A percentile compares a stretch with the other conserved stretches of the same genome.
These are phyloP conservation scores for Penicillium thymicola DNA, from an alignment of 2,329 filamentous ascomycete genomes.

Conservation along the genomic window DNA sequence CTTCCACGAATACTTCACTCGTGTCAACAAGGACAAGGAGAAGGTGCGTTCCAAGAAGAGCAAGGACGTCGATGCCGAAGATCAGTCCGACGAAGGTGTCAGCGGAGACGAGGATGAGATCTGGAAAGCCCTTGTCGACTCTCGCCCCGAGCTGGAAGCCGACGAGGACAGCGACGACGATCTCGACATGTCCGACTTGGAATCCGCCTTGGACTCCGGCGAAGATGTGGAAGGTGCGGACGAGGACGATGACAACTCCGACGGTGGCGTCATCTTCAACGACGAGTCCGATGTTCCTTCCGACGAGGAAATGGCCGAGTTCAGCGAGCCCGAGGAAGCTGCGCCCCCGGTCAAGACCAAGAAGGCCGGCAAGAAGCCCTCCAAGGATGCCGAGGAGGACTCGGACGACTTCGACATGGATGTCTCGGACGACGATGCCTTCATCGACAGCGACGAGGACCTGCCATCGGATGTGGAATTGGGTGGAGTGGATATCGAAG, in stretches of 20 bases:
- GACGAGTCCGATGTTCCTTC: constrained; percentile 47
- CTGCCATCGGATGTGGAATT: constrained; percentile 51
- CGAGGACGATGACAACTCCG: constrained; percentile 40
- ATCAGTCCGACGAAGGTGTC: constrained; percentile 47
- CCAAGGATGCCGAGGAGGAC: constrained; percentile 48
- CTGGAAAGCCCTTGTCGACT: constrained; percentile 85
- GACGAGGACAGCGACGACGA: constrained; percentile 57
- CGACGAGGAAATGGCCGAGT: constrained; percentile 47
- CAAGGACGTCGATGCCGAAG: constrained; percentile 48
- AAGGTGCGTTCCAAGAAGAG: constrained; percentile 53
- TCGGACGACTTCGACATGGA: constrained; percentile 54
- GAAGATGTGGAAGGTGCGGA: constrained; percentile 42
- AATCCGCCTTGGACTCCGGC: constrained; percentile 50
- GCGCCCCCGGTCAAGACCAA: constrained; percentile 18
- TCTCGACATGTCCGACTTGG: constrained; percentile 54
- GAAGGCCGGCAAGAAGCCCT: constrained; percentile 25
- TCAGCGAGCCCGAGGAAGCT: constrained; percentile 45
- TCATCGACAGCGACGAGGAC: constrained; percentile 54
- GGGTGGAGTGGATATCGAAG: constrained; percentile 39
- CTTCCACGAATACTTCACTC: constrained; percentile 95
- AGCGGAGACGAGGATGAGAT: constrained; percentile 74
- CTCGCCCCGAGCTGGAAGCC: constrained; percentile 71
- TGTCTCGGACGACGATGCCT: constrained; percentile 46
- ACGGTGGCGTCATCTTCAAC: constrained; percentile 48
- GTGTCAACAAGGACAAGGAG: constrained; percentile 61